phyloP scores from a whole-genome alignment of 768 basidiomycete genomes.

The Lentinula guzmanii region DNA sequence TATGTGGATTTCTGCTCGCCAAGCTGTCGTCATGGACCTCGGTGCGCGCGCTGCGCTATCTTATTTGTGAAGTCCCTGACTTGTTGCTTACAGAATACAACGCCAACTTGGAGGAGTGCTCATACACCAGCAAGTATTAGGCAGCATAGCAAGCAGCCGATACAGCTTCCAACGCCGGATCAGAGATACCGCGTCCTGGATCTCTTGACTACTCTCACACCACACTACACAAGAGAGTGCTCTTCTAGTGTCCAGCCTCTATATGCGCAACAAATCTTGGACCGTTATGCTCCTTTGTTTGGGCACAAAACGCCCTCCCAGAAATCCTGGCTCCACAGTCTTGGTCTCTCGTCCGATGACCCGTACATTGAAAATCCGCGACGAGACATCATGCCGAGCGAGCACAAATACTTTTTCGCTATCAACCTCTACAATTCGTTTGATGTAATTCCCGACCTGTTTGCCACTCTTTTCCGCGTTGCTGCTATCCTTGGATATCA shows the following conservation, averaged over 20 bases:
- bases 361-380: conserved; percentile 32
- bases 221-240: conserved; percentile 92
- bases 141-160: conserved; percentile 52
- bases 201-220: conserved; percentile 78
- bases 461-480: conserved; percentile 92
- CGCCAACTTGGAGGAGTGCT: conserved; percentile 47
- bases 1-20: conserved; percentile 56
- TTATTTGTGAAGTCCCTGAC: neutral
- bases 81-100: conserved; percentile 21
- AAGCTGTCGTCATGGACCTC: conserved; percentile 41
- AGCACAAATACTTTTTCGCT: conserved; percentile 99
- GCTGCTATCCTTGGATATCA: conserved; percentile 91
- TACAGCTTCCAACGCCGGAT: conserved; percentile 72
- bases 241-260: conserved; percentile 78
- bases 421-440: conserved; percentile 99
- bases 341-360: conserved; percentile 41
- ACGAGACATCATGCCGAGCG: conserved; percentile 35
- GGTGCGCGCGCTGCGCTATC: conserved; percentile 14
- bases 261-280: conserved; percentile 78
- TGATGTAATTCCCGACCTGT: conserved; percentile 96
- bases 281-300: conserved; percentile 80
- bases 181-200: conserved; percentile 85
- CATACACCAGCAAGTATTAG: conserved; percentile 45
- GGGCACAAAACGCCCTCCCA: conserved; percentile 63
- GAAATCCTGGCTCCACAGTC: conserved; percentile 53